phyloP scores from a whole-genome alignment of 2,329 filamentous ascomycete genomes.

The Coniochaeta ligniaria region DNA sequence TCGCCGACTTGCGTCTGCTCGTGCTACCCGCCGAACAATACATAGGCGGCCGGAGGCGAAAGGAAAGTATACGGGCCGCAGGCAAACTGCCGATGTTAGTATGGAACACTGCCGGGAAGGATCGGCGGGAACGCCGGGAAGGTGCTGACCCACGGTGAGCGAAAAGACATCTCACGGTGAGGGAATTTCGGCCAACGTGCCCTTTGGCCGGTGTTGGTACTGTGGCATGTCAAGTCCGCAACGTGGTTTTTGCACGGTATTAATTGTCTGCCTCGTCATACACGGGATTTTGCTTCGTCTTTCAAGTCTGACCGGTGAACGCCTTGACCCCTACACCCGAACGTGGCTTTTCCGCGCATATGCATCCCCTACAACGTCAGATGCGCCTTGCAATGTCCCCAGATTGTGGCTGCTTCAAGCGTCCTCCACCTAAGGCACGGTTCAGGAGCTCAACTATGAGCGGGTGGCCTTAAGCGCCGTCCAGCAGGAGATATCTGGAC shows the following conservation, averaged over 20 bases:
- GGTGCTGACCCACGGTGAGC: not conserved
- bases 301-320: not conserved
- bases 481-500: not conserved
- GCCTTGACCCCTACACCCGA: not conserved
- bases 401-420: not conserved
- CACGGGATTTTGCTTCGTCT: not conserved
- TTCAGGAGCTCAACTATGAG: not conserved
- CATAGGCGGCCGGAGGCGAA: not conserved
- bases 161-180: not conserved
- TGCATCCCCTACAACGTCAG: not conserved
- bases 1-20: not conserved
- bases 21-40: not conserved
- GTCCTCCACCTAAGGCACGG: not conserved
- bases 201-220: not conserved
- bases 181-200: not conserved
- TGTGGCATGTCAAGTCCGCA: not conserved
- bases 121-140: not conserved
- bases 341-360: not conserved
- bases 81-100: not conserved
- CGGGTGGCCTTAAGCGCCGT: not conserved
- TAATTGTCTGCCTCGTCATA: not conserved
- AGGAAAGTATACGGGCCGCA: not conserved
- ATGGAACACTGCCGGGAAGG: not conserved
- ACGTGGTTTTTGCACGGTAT: not conserved
- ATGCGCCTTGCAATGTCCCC: not conserved